Evolutionary conservation across 805 yeast genomes (phyloP).

Genomic region (Teunomyces gatunensis): DNA sequence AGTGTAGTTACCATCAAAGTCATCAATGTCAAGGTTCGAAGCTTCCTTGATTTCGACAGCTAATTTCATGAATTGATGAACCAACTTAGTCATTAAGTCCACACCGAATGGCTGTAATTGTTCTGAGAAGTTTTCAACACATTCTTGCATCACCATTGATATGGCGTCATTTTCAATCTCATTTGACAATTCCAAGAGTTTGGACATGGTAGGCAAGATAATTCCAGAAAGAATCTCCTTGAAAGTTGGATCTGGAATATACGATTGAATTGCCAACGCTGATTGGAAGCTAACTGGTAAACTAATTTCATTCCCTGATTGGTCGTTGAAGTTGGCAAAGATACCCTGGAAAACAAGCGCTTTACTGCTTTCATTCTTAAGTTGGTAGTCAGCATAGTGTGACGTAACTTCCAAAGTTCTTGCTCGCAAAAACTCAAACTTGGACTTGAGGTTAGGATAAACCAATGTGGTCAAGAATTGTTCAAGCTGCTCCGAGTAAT

Average conservation of each 20-base stretch:
- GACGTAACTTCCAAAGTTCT: conserved; percentile 66
- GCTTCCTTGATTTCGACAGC: conserved; percentile 54
- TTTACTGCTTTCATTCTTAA: conserved; percentile 29
- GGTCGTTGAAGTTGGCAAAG: conserved; percentile 25
- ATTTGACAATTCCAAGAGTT: conserved; percentile 68
- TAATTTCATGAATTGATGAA: conserved; percentile 25
- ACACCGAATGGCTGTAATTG: conserved; percentile 55
- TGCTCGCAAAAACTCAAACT: conserved; percentile 68
- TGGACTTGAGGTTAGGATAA: conserved; percentile 67
- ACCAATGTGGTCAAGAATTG: conserved; percentile 59
- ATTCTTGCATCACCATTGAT: conserved; percentile 90
- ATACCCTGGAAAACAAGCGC: conserved; percentile 33
- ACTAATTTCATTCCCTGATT: conserved; percentile 25
- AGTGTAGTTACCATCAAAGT: conserved; percentile 21
- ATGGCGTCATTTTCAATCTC: conserved; percentile 84
- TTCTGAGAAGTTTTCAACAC: conserved; percentile 83
- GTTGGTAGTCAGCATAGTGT: conserved; percentile 61
- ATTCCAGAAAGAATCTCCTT: conserved; percentile 64
- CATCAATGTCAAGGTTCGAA: conserved; percentile 26
- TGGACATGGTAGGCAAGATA: conserved; percentile 81
- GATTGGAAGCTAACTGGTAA: conserved; percentile 81
- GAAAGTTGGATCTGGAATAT: conserved; percentile 62
- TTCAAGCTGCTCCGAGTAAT: conserved; percentile 64
- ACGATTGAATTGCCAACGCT: conserved; percentile 81
- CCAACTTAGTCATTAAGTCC: conserved; percentile 25